phyloP scores from a whole-genome alignment of 108 stramenopile species.

The Nitzschia sp. region DNA sequence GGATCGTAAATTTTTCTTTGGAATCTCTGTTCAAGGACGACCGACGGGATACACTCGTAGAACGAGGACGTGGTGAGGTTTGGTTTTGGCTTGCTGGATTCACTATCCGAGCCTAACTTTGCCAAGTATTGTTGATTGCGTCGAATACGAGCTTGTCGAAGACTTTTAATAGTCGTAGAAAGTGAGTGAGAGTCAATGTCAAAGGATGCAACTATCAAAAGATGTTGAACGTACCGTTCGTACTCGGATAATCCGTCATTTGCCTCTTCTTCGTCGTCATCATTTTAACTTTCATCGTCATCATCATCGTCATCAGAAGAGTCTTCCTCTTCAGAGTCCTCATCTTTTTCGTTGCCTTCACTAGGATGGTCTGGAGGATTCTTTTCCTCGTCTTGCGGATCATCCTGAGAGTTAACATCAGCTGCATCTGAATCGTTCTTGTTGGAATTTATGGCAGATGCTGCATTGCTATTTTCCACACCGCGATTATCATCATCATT shows the following conservation, averaged over 20 bases:
- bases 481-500: background rate
- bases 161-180: background rate
- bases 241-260: slow-evolving; percentile 58
- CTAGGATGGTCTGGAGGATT: background rate
- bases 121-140: slow-evolving; percentile 68
- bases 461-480: background rate
- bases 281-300: background rate
- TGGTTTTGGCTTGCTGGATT: background rate
- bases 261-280: slow-evolving; percentile 3
- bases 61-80: background rate
- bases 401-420: no score
- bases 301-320: slow-evolving; percentile 6
- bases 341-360: slow-evolving; percentile 18
- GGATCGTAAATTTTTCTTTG: slow-evolving; percentile 1
- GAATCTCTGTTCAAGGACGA: slow-evolving; percentile 13
- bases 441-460: no score
- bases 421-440: background rate
- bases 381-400: no score
- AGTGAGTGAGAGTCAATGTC: slow-evolving; percentile 1
- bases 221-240: slow-evolving; percentile 43
- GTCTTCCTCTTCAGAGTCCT: no score
- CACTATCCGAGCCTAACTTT: slow-evolving; percentile 51
- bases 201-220: background rate
- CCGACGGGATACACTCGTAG: background rate
- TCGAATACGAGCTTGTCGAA: slow-evolving; percentile 69